Base-by-base conservation (phyloP, 2,329 filamentous ascomycete species). In the Neonectria faginata region DNA sequence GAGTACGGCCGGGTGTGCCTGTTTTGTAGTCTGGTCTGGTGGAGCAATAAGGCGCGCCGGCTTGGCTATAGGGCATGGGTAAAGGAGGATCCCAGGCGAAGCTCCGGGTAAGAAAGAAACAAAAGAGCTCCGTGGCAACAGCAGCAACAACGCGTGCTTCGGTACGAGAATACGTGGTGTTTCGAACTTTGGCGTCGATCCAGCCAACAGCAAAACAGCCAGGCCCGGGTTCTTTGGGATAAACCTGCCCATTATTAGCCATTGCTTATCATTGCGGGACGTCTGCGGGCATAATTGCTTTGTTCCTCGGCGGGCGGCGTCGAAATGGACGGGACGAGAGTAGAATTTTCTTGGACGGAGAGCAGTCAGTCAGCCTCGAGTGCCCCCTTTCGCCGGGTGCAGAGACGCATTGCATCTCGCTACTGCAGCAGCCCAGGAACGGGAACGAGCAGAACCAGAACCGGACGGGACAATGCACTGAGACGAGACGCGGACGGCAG, bases 401-500 rank as follows among this genome's bases (percentile, higher is more conserved):
- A 31, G 45, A 10, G 41, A 47, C 5, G 25, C 25, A 25, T 25
- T 44, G 29, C 31, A 44, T 52, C 29, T 62, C 60, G 42, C 60
- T 57, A 62, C 60, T 62, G 60, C 60, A 57, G 25, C 22, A 57
- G 55, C 31, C 48, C 55, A 36, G 51, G 52, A 48, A 33, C 61
- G 69, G 48, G 66, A 68, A 47, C 57, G 59, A 16, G 27, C 50
- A 64, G 47, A 51, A 52, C 51, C 50, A 64, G 47, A 42, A 52
- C 44, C 57, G 48, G 57, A 54, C 58, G 20, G 48, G 51, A 66
- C 61, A 60, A 48, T 52, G 56, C 44, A 59, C 51, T 65, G 54
- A 68, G 59, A 70, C 53, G 58, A 52, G 48, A 58, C 48, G 55
- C 56, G 52, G 57, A 45, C 64, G 51, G 66, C 50, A 62, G 62